Evolutionary conservation across 1,139 yeast species (phyloP).

Genomic region (Suhomyces panamericanus): DNA sequence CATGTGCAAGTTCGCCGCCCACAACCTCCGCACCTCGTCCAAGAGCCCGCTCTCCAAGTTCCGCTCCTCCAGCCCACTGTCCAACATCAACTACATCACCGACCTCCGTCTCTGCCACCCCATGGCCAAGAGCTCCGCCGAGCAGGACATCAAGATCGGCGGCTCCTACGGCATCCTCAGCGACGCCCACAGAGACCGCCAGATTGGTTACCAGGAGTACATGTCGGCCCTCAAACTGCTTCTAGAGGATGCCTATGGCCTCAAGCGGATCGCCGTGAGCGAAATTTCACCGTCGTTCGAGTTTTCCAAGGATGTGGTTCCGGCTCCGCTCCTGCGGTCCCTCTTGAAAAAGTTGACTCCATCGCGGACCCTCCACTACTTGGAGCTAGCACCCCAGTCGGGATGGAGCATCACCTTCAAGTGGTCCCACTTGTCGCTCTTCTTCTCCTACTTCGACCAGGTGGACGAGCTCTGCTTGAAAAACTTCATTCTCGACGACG

Average conservation of each 20-base stretch:
- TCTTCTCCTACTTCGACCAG: conserved; percentile 43
- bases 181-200: conserved; percentile 18
- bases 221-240: conserved; percentile 25
- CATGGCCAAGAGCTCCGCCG: conserved; percentile 27
- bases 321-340: not conserved
- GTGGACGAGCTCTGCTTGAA: conserved; percentile 45
- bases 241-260: conserved; percentile 34
- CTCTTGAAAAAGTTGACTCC: conserved; percentile 19
- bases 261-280: conserved; percentile 30
- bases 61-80: conserved; percentile 26
- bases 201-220: conserved; percentile 29
- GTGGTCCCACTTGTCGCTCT: conserved; percentile 24
- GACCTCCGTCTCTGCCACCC: conserved; percentile 35
- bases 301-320: conserved; percentile 34
- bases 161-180: conserved; percentile 40
- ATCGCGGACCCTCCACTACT: conserved; percentile 22
- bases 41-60: conserved; percentile 7
- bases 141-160: conserved; percentile 36
- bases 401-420: conserved; percentile 54
- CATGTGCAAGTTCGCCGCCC: conserved; percentile 35
- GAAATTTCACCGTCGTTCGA: conserved; percentile 55
- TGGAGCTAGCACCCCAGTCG: conserved; percentile 41
- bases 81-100: conserved; percentile 33
- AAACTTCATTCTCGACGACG: conserved; percentile 49
- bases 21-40: conserved; percentile 23